Percentiles rank a stretch among this genome's conserved stretches.
Conservation (phyloP, 768 basidiomycete species). For the Hericium rajendrae region DNA sequence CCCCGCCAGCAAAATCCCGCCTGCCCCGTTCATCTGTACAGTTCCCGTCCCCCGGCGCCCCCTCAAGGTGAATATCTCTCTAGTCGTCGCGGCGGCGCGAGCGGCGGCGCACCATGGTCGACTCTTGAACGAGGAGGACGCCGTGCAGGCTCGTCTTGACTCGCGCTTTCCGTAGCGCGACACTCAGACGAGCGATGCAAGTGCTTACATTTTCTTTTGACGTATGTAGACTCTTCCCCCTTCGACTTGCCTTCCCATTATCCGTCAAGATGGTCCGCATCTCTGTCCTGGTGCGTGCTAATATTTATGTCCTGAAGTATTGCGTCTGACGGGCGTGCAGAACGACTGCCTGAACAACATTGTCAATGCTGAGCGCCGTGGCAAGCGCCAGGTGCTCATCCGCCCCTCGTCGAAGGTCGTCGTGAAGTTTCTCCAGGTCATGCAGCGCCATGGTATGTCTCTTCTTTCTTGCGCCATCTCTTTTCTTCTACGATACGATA, state of each 20-base stretch:
- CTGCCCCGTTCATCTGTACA: slow-evolving; percentile 9
- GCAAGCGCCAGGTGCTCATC: slow-evolving; percentile 98
- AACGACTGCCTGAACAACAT: slow-evolving; percentile 91
- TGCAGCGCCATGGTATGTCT: slow-evolving; percentile 93
- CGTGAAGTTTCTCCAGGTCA: slow-evolving; percentile 94
- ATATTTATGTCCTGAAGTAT: background rate
- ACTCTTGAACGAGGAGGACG: slow-evolving; percentile 9
- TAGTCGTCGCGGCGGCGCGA: slow-evolving; percentile 12
- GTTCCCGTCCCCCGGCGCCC: slow-evolving; percentile 15
- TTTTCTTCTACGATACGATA: background rate
- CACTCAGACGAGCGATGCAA: slow-evolving; percentile 64
- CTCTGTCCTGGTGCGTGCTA: slow-evolving; percentile 56
- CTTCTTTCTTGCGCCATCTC: background rate
- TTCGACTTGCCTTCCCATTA: slow-evolving; percentile 6
- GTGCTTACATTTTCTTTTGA: slow-evolving; percentile 21
- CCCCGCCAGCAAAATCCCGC: background rate
- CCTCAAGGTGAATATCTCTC: slow-evolving; percentile 37
- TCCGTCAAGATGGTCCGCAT: slow-evolving; percentile 73
- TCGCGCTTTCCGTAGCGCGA: slow-evolving; percentile 76
- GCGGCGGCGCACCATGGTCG: slow-evolving; percentile 14
- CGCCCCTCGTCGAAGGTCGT: slow-evolving; percentile 97
- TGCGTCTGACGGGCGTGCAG: slow-evolving; percentile 15
- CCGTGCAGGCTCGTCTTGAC: slow-evolving; percentile 42
- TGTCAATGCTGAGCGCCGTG: slow-evolving; percentile 98
- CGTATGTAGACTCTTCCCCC: slow-evolving; percentile 15